Evolutionary conservation across 2,329 filamentous ascomycete species (phyloP).

Genomic region (Clonostachys byssicola): DNA sequence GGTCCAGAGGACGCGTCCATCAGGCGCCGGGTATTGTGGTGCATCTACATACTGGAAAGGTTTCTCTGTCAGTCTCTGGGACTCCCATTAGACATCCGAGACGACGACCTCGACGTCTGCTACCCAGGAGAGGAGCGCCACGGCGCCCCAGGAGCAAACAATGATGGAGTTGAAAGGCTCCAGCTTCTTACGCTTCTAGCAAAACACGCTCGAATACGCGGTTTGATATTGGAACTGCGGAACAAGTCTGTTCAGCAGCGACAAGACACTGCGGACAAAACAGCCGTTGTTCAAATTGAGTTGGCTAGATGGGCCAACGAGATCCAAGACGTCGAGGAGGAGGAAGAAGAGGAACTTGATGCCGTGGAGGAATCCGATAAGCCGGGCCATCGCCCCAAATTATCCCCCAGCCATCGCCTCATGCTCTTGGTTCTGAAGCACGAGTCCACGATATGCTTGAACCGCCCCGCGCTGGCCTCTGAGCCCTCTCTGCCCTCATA

Average conservation of each 20-base stretch:
- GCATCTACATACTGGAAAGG: constrained; percentile 49
- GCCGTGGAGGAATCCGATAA: constrained; percentile 2
- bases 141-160: constrained; percentile 6
- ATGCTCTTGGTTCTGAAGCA: constrained; percentile 39
- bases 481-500: constrained; percentile 36
- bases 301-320: constrained; percentile 49
- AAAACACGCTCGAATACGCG: constrained; percentile 42
- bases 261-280: constrained; percentile 33
- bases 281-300: constrained; percentile 40
- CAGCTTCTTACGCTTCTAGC: constrained; percentile 31
- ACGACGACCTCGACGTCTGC: constrained; percentile 56
- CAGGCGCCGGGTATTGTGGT: constrained; percentile 51
- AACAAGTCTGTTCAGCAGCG: constrained; percentile 44
- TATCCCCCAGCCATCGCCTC: constrained; percentile 28
- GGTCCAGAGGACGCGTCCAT: constrained; percentile 36
- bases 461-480: constrained; percentile 42
- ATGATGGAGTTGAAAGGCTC: constrained; percentile 18
- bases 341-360: constrained; percentile 14
- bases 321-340: constrained; percentile 41
- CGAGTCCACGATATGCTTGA: constrained; percentile 44
- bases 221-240: constrained; percentile 45
- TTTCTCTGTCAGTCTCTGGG: constrained; percentile 53
- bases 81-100: constrained; percentile 47
- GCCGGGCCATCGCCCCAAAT: background rate
- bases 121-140: constrained; percentile 45